Evolutionary conservation across 768 basidiomycete genomes (phyloP).

Genomic region (Suillus spraguei): DNA sequence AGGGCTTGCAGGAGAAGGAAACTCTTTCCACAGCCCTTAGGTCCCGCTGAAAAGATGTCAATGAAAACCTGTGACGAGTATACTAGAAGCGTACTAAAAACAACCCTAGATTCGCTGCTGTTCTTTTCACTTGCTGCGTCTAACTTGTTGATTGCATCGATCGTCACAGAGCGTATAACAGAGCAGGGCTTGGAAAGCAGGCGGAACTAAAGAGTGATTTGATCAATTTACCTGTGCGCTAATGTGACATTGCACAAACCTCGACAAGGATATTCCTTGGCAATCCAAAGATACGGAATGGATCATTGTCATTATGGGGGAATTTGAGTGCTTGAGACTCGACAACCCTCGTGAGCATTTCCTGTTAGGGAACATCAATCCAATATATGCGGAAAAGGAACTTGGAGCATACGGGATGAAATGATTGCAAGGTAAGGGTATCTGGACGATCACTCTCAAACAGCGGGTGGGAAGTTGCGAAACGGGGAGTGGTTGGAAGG

Average conservation of each 20-base stretch:
- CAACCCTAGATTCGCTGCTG: constrained; percentile 55
- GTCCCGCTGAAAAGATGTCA: constrained; percentile 54
- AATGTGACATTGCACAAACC: constrained; percentile 41
- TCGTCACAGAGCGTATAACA: constrained; percentile 69
- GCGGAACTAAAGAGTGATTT: constrained; percentile 49
- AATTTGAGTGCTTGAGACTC: constrained; percentile 53
- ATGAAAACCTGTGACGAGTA: constrained; percentile 5
- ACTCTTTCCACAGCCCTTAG: constrained; percentile 80
- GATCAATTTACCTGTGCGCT: background rate
- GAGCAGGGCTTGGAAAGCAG: constrained; percentile 72
- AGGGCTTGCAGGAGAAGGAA: constrained; percentile 77
- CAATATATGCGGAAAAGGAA: background rate
- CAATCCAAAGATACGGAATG: constrained; percentile 68
- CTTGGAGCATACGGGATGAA: constrained; percentile 43
- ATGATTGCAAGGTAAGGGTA: constrained; percentile 40
- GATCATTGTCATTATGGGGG: constrained; percentile 44
- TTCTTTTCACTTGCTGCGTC: constrained; percentile 49
- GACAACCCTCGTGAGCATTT: constrained; percentile 36
- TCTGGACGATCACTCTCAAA: constrained; percentile 42
- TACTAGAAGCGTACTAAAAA: constrained; percentile 57
- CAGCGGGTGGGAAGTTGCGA: constrained; percentile 41
- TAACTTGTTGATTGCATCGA: constrained; percentile 55
- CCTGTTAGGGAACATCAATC: constrained; percentile 25
- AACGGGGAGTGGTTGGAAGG: constrained; percentile 45
- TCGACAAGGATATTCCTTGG: constrained; percentile 73